These are phyloP conservation scores for Suillus cothurnatus DNA, from an alignment of 768 basidiomycete genomes.

Conservation along the genomic window DNA sequence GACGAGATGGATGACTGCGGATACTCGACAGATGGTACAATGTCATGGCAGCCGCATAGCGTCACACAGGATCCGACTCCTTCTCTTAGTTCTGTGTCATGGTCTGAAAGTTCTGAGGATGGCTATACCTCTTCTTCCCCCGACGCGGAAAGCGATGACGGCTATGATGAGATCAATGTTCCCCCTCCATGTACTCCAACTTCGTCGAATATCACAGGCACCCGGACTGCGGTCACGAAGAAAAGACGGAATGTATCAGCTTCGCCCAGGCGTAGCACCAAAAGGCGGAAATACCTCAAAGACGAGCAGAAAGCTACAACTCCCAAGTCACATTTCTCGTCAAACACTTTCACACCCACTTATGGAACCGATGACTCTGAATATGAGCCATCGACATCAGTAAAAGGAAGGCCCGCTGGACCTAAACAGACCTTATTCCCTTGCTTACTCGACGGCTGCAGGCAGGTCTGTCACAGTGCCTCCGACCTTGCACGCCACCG, in stretches of 20 bases:
- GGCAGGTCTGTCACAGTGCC: constrained; percentile 29
- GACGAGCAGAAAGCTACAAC: not conserved
- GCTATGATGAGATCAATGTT: constrained; percentile 17
- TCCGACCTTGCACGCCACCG: constrained; percentile 32
- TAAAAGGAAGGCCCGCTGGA: constrained; percentile 4
- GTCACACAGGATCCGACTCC: not conserved
- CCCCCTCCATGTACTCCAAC: constrained; percentile 24
- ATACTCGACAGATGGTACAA: constrained; percentile 25
- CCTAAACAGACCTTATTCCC: constrained; percentile 20
- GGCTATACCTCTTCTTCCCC: constrained; percentile 18
- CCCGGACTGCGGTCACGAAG: not conserved
- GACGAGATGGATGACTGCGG: constrained; percentile 19
- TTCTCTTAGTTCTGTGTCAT: constrained; percentile 3
- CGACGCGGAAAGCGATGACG: constrained; percentile 20
- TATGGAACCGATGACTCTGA: not conserved
- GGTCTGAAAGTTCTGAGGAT: constrained; percentile 14
- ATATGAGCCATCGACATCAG: not conserved
- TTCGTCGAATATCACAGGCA: constrained; percentile 16
- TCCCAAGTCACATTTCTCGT: not conserved
- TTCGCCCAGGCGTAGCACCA: constrained; percentile 6
- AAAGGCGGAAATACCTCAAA: constrained; percentile 10
- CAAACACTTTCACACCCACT: not conserved
- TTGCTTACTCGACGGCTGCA: constrained; percentile 26
- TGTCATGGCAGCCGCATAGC: constrained; percentile 11
- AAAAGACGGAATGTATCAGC: not conserved